Percentiles rank a stretch among this genome's conserved stretches.
Conservation (phyloP, 2,329 filamentous ascomycete species). For the Hortaea werneckii region DNA sequence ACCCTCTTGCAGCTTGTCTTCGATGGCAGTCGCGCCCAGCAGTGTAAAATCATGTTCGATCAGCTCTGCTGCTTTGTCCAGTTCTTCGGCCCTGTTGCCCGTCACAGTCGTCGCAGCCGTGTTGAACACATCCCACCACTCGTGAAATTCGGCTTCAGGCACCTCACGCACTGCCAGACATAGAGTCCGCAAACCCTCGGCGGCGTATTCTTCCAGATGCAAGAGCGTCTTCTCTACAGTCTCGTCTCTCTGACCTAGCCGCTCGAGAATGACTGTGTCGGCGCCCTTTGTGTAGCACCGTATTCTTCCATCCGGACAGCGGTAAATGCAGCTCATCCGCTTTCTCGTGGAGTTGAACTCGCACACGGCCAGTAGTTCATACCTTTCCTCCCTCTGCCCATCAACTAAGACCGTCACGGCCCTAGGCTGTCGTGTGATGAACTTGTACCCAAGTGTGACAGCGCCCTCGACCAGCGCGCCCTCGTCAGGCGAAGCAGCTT, state of each 20-base stretch:
- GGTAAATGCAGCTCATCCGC: conserved; percentile 94
- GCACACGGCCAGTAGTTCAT: conserved; percentile 89
- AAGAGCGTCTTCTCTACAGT: conserved; percentile 82
- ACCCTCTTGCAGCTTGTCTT: conserved; percentile 92
- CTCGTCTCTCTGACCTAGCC: conserved; percentile 66
- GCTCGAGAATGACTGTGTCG: conserved; percentile 93
- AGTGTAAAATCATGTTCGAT: conserved; percentile 89
- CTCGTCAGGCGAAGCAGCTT: conserved; percentile 94
- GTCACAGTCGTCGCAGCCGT: conserved; percentile 81
- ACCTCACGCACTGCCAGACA: conserved; percentile 92
- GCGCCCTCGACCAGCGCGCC: conserved; percentile 94
- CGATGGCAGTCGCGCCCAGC: conserved; percentile 90
- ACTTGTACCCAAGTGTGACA: conserved; percentile 73
- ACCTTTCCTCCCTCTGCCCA: conserved; percentile 55
- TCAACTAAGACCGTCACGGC: conserved; percentile 73
- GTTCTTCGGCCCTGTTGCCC: conserved; percentile 83
- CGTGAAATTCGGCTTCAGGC: conserved; percentile 74
- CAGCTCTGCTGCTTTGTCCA: conserved; percentile 93
- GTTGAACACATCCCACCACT: conserved; percentile 82
- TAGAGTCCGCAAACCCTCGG: conserved; percentile 86
- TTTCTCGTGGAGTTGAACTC: conserved; percentile 98
- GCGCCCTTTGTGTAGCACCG: conserved; percentile 92
- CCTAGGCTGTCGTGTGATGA: conserved; percentile 79
- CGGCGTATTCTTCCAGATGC: conserved; percentile 97
- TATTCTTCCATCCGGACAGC: conserved; percentile 91